A percentile compares a stretch with the other conserved stretches of the same genome.
These are phyloP conservation scores for Sodiomyces alkalinus DNA, from an alignment of 2,329 filamentous ascomycete species.

Conservation along the genomic window DNA sequence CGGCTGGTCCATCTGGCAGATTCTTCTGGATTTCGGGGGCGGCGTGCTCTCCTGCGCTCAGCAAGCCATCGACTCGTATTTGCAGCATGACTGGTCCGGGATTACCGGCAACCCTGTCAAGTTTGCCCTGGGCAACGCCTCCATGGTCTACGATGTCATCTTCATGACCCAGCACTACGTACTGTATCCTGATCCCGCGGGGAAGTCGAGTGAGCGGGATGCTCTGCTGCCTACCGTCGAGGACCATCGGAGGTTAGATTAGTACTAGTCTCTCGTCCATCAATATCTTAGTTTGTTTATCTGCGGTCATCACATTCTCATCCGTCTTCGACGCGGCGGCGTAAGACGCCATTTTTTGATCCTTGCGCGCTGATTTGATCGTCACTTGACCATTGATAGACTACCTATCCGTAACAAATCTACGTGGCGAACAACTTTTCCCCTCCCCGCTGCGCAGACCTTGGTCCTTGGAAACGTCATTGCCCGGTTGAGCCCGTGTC, in stretches of 20 bases:
- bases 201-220: conserved; percentile 8
- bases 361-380: too few species aligned
- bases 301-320: too few species aligned
- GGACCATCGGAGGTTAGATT: conserved; percentile 9
- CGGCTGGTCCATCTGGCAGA: conserved; percentile 77
- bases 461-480: too few species aligned
- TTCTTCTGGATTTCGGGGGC: conserved; percentile 70
- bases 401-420: too few species aligned
- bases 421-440: too few species aligned
- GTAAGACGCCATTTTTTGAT: too few species aligned
- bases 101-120: conserved; percentile 87
- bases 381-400: too few species aligned
- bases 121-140: conserved; percentile 71
- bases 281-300: too few species aligned
- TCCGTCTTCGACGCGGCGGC: background rate
- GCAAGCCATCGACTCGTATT: conserved; percentile 68
- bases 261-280: too few species aligned
- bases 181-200: conserved; percentile 37
- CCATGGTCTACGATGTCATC: conserved; percentile 69
- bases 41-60: conserved; percentile 72
- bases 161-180: conserved; percentile 86
- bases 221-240: conserved; percentile 7
- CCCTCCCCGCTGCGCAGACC: too few species aligned
- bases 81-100: conserved; percentile 79
- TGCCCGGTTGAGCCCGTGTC: too few species aligned